These are phyloP conservation scores for Leishmania lainsoni DNA, from an alignment of 208 protist genomes.

Conservation along the genomic window DNA sequence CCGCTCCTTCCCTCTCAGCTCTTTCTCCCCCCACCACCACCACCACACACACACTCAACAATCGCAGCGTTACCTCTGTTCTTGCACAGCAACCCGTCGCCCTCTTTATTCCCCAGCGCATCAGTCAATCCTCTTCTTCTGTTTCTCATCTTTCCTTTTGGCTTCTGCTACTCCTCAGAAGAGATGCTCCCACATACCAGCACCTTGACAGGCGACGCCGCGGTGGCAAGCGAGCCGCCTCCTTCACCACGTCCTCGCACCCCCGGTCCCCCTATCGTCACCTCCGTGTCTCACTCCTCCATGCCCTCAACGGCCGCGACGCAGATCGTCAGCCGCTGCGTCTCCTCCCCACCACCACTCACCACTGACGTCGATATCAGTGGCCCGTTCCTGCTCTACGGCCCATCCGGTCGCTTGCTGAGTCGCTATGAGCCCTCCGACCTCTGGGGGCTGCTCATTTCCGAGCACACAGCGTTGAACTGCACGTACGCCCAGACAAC, in stretches of 20 bases:
- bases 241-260: constrained; percentile 17
- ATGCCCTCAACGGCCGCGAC: constrained; percentile 17
- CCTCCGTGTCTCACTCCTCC: not conserved
- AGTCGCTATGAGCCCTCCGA: constrained; percentile 21
- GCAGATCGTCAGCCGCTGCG: constrained; percentile 21
- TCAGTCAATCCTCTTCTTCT: not conserved
- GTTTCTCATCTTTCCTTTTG: not conserved
- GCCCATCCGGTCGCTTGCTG: constrained; percentile 24
- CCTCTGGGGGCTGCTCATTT: constrained; percentile 59
- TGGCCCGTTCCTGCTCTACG: constrained; percentile 31
- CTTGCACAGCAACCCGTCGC: not conserved
- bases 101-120: not conserved
- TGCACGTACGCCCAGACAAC: constrained; percentile 37
- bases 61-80: not conserved
- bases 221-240: constrained; percentile 2
- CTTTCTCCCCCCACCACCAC: not conserved
- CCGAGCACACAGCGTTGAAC: constrained; percentile 44
- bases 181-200: not conserved
- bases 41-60: no score
- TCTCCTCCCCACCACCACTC: constrained; percentile 1
- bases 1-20: not conserved
- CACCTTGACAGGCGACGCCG: not conserved
- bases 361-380: constrained; percentile 3
- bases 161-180: not conserved
- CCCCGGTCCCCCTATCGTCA: not conserved